Conservation (phyloP, 108 stramenopile genomes). For the Skeletonema menzelii region DNA sequence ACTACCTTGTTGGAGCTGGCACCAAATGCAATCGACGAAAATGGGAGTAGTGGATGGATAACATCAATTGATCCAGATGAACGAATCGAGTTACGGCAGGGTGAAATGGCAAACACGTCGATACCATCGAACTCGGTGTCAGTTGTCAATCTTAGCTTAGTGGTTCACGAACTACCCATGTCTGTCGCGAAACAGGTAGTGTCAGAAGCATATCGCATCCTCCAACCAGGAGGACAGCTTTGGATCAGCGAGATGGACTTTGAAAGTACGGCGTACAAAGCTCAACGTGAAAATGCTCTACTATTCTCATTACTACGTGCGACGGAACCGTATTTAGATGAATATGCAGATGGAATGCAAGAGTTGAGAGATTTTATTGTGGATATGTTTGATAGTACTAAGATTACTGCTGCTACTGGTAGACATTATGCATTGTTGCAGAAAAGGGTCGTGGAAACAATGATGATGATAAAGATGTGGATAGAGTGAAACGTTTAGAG, state of each 20-base stretch:
- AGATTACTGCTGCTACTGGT: slow-evolving; percentile 70
- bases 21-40: slow-evolving; percentile 43
- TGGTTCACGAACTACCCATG: slow-evolving; percentile 71
- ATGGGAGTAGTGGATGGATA: slow-evolving; percentile 60
- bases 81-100: slow-evolving; percentile 62
- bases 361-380: slow-evolving; percentile 49
- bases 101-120: slow-evolving; percentile 53
- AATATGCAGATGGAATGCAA: slow-evolving; percentile 72
- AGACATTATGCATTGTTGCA: slow-evolving; percentile 83
- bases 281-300: slow-evolving; percentile 73
- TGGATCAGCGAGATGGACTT: slow-evolving; percentile 90
- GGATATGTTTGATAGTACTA: slow-evolving; percentile 35
- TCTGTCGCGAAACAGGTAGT: slow-evolving; percentile 51
- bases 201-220: slow-evolving; percentile 59
- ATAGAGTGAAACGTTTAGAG: slow-evolving; percentile 25
- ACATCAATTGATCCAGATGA: slow-evolving; percentile 55
- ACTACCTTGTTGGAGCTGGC: slow-evolving; percentile 49
- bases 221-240: slow-evolving; percentile 69
- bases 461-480: background rate
- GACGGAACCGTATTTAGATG: slow-evolving; percentile 84
- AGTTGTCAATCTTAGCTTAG: slow-evolving; percentile 73
- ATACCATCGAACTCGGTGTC: slow-evolving; percentile 56
- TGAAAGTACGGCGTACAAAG: slow-evolving; percentile 75
- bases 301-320: slow-evolving; percentile 72
- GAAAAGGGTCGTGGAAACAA: slow-evolving; percentile 40